A percentile compares a stretch with the other conserved stretches of the same genome.
Conservation (phyloP, 176 grass and related monocot species). For the Oropetium thomaeum region DNA sequence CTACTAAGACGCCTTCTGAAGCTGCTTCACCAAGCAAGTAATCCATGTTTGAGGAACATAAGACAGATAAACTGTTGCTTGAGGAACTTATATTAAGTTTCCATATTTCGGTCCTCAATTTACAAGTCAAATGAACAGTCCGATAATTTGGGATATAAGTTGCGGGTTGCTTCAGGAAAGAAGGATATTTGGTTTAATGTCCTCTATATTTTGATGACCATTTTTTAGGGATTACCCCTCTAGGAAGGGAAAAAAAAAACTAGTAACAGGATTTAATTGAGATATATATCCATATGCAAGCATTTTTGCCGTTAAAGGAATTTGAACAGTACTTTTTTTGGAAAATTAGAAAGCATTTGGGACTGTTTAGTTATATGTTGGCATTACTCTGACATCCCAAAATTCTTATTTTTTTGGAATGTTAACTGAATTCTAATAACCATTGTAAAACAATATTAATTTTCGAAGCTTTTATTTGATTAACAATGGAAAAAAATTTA, state of each 20-base stretch:
- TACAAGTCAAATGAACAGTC: neutral
- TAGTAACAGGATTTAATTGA: neutral
- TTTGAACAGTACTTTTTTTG: too few species aligned
- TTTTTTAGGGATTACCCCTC: neutral
- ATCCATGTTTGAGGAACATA: neutral
- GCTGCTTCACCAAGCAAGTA: slow-evolving; percentile 34
- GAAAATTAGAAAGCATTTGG: too few species aligned
- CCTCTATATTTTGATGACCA: neutral
- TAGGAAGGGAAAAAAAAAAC: too few species aligned
- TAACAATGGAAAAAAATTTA: too few species aligned
- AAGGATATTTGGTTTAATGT: neutral
- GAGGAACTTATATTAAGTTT: neutral
- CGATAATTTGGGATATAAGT: neutral
- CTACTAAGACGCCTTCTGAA: slow-evolving; percentile 75
- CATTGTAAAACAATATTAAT: too few species aligned
- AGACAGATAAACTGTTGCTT: slow-evolving; percentile 14
- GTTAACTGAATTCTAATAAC: too few species aligned
- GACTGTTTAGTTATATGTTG: too few species aligned
- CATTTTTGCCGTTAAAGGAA: too few species aligned
- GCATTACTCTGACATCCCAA: too few species aligned
- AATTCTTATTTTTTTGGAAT: too few species aligned
- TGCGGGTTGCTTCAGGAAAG: neutral
- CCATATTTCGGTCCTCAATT: neutral
- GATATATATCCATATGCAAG: neutral
- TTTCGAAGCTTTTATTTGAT: too few species aligned